Evolutionary conservation across 768 basidiomycete species (phyloP), one percentile per base, ranked within the genome.

Genomic region (Kwoniella pini): DNA sequence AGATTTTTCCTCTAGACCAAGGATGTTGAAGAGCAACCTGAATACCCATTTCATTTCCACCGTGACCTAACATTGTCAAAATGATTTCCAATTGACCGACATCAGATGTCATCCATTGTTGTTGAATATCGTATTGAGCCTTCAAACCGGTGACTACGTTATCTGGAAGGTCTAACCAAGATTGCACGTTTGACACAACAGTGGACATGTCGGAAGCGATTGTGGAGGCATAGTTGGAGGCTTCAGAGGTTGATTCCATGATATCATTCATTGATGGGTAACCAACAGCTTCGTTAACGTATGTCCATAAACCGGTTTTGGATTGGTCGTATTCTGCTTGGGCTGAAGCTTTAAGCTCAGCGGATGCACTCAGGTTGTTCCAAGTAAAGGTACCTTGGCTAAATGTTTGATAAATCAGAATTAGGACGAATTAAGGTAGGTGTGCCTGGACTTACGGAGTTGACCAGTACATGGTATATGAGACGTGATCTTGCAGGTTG

Each of bases 401-500:
- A 7, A n/a, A n/a, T 43, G 42, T 28, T 24, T 4, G 28, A 46
- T 13, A 15, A 21, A 26, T 57, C 19, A 27, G 57, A 43, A 54
- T 48, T 46, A 7, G 1, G 11, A 27, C 40, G 15, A 26, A 45
- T 56, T 13, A 17, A 21, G 19, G 21, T 17, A 44, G 39, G 11
- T 10, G 17, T 48, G 10, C 30, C 30, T 13, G 3, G 2, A 64
- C 70, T 43, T 45, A 65, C 60, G 74, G 71, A 26, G 67, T 69
- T 15, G 62, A 60, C 67, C 68, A 75, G 65, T 75, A 75, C 71
- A 75, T 70, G 5, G 74, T 63, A 33, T 66, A 65, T 15, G 74
- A 74, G 21, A 77, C 64, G 64, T 91, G 90, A 70, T 92, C 90
- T 44, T 83, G 80, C 17, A 92, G 82, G 72, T 90, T 82, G 9